Evolutionary conservation across 805 yeast genomes (phyloP).

Genomic region (Ogataea ganodermae): DNA sequence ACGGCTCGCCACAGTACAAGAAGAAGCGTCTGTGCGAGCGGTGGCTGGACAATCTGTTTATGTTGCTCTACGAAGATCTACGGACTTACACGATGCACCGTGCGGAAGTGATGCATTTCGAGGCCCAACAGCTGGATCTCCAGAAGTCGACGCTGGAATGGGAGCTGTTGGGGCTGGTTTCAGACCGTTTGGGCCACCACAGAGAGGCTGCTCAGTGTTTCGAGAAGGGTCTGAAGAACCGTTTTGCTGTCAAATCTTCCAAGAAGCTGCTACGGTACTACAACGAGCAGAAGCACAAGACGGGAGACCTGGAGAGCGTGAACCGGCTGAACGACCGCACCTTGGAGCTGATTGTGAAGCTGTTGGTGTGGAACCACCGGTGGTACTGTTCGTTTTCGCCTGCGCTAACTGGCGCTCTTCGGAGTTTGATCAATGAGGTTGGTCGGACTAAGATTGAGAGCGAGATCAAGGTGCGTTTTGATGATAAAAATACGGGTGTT

Average conservation of each 20-base stretch:
- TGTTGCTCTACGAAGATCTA: conserved; percentile 71
- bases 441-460: conserved; percentile 78
- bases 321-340: conserved; percentile 53
- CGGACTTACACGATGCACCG: conserved; percentile 90
- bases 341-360: conserved; percentile 68
- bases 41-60: conserved; percentile 71
- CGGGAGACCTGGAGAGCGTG: conserved; percentile 35
- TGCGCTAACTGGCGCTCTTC: conserved; percentile 54
- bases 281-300: conserved; percentile 46
- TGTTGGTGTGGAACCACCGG: conserved; percentile 96
- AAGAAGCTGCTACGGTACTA: conserved; percentile 72
- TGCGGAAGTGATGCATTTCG: conserved; percentile 85
- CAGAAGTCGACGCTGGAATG: conserved; percentile 82
- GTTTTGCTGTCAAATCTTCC: conserved; percentile 82
- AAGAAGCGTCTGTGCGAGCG: conserved; percentile 70
- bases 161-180: conserved; percentile 88
- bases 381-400: conserved; percentile 95
- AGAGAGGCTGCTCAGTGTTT: conserved; percentile 90
- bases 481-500: conserved; percentile 55
- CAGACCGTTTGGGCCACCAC: conserved; percentile 79
- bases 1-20: conserved; percentile 46
- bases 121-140: conserved; percentile 80
- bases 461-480: conserved; percentile 67
- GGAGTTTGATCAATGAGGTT: conserved; percentile 67
- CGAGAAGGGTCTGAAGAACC: conserved; percentile 62